Evolutionary conservation across 2,329 filamentous ascomycete genomes (phyloP), one percentile per base, ranked within the genome.

Genomic region (Thielaviopsis punctulata): DNA sequence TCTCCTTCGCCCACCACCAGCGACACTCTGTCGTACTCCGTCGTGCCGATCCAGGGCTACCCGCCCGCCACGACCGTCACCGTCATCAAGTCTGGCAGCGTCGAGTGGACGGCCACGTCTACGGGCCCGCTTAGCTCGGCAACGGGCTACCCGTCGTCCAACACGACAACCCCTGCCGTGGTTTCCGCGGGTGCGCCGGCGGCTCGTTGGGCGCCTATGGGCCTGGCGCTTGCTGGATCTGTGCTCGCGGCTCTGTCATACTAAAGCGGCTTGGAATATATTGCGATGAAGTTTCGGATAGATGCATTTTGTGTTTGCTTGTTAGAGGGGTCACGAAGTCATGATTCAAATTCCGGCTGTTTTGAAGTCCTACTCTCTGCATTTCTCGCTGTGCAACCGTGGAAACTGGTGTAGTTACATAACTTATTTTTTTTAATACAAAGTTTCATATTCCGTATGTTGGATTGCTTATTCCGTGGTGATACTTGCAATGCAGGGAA

Each of bases 161-260:
- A 47, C 41, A 23, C 45, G 2, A 52, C 49, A 2, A 43, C 41
- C 21, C 41, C 53, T 13, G 46, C 52, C 15, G 49, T 55, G 48
- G 49, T 52, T 19, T 55, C 53, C 4, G 25, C 27, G 15, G 53
- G 33, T 33, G 12, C 46, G 12, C n/a, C 13, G n/a, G 4, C 13
- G 8, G 56, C 56, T 10, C 56, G 58, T 27, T 60, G 59, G n/a
- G 23, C 30, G 48, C 27, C 15, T 43, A 7, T 19, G 12, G 23
- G 48, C 30, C 25, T 39, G 58, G 60, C 49, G 12, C 13, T 47
- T 18, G 49, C 25, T 22, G 44, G 49, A 18, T 19, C 49, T 46
- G 27, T 51, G 21, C 2, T 51, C 8, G 39, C 25, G 5, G 36
- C 30, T 36, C 13, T 36, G 30, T 36, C 30, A n/a, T 36, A 36